These are phyloP conservation scores for Panicum miliaceum DNA, from an alignment of 176 grass and related monocot genomes.

Conservation along the genomic window DNA sequence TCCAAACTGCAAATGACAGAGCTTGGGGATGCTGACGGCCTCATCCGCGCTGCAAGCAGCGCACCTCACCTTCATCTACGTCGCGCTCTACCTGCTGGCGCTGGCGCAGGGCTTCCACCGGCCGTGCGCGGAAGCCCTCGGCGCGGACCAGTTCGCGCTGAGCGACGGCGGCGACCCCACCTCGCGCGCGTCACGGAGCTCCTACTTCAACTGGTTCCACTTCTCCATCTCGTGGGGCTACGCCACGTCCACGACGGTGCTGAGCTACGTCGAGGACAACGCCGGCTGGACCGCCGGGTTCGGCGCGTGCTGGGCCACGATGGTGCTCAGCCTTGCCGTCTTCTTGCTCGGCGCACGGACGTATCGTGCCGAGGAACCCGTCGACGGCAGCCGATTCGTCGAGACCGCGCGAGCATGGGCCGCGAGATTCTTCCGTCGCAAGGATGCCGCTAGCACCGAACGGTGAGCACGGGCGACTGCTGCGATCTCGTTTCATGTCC, in stretches of 20 bases:
- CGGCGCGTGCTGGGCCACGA: slow-evolving; percentile 52
- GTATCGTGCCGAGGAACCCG: slow-evolving; percentile 25
- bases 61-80: slow-evolving; percentile 41
- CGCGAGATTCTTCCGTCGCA: background rate
- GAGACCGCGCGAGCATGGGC: background rate
- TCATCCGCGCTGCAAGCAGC: slow-evolving; percentile 43
- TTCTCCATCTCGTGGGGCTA: slow-evolving; percentile 60
- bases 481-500: background rate
- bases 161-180: background rate
- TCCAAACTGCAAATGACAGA: slow-evolving; percentile 34
- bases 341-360: slow-evolving; percentile 50
- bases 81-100: slow-evolving; percentile 63
- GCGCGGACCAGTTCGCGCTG: slow-evolving; percentile 68
- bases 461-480: slow-evolving; percentile 7
- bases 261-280: slow-evolving; percentile 74
- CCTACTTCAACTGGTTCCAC: slow-evolving; percentile 87
- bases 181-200: slow-evolving; percentile 42
- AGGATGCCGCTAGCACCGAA: background rate
- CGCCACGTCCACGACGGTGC: background rate
- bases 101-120: slow-evolving; percentile 66
- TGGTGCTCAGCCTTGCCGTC: slow-evolving; percentile 42
- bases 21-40: slow-evolving; percentile 64
- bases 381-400: background rate
- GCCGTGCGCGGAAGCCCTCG: slow-evolving; percentile 65
- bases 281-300: slow-evolving; percentile 64